Evolutionary conservation across 345 rosid species (phyloP).

Genomic region (Ailanthus altissimus): DNA sequence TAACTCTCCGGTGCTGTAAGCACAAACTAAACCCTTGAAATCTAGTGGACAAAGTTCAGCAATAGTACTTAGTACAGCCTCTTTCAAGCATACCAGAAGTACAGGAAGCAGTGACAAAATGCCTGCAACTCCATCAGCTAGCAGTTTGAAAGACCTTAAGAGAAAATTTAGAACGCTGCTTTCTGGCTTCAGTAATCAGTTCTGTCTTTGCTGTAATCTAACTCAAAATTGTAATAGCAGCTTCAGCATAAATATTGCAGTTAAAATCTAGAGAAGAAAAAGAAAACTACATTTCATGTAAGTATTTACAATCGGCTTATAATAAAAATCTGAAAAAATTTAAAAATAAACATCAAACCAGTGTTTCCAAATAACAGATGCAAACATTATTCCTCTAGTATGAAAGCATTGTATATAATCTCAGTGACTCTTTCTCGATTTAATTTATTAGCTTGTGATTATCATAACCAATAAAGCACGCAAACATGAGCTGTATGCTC

Average conservation of each 20-base stretch:
- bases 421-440: not conserved
- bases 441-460: not conserved
- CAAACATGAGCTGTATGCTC: conserved; percentile 9
- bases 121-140: not conserved
- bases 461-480: not conserved
- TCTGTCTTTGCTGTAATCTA: not conserved
- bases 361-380: not conserved
- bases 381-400: not conserved
- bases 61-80: not conserved
- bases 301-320: not conserved
- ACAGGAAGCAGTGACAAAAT: not conserved
- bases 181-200: not conserved
- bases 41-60: too few species aligned
- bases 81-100: not conserved
- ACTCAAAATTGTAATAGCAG: not conserved
- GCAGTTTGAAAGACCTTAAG: conserved; percentile 14
- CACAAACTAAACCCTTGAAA: too few species aligned
- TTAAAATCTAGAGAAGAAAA: not conserved
- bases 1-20: too few species aligned
- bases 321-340: not conserved
- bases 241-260: not conserved
- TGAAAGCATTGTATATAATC: not conserved
- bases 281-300: not conserved
- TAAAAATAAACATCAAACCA: not conserved
- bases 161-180: not conserved